Base-by-base conservation (phyloP, 2,329 filamentous ascomycete genomes). In the Pseudopithomyces maydicus region DNA sequence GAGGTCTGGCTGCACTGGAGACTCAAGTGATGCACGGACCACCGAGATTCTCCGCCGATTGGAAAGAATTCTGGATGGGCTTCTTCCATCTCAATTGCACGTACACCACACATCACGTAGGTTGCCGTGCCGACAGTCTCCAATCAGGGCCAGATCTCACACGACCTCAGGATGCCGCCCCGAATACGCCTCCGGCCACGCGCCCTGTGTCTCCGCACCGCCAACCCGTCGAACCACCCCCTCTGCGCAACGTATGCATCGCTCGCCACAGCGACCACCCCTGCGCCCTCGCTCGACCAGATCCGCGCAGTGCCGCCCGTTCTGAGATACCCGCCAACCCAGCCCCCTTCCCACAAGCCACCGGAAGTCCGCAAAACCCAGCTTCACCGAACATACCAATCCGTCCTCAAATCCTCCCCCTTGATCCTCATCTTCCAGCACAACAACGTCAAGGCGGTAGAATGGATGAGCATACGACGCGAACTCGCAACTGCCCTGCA, bases 331-430 rank as follows among this genome's bases (percentile, higher is more conserved):
- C 82, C 85, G 51, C 73, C 87, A 0, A 89, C 87, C 1, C 92
- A 97, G 77, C 94, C 93, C 2, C 92, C 91, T 3, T 96, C 91
- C 53, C 90, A 96, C 74, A 91, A 94, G 73, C 90, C 88, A 19
- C 86, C 93, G 45, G 90, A 96, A 73, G 89, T 89, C 70, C 90
- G 94, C 74, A 97, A 98, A 80, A 89, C 92, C 15, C 95, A 99
- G 78, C 84, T 98, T 19, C 85, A 90, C 64, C 88, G 93, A 56
- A 87, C 90, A 68, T 97, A 97, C 79, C 91, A 93, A 50, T 95
- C 93, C 45, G 82, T 97, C 59, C 86, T 97, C 56, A 91, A 91
- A 57, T 92, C 92, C 20, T 89, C 91, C 11, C 92, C 93, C 39
- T 78, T 97, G 59, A 88, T 96, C 65, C 84, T 97, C 57, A 84